Percentiles rank a stretch among this genome's conserved stretches.
These are phyloP conservation scores for Colletotrichum agaves DNA, from an alignment of 2,329 filamentous ascomycete species.

Conservation along the genomic window DNA sequence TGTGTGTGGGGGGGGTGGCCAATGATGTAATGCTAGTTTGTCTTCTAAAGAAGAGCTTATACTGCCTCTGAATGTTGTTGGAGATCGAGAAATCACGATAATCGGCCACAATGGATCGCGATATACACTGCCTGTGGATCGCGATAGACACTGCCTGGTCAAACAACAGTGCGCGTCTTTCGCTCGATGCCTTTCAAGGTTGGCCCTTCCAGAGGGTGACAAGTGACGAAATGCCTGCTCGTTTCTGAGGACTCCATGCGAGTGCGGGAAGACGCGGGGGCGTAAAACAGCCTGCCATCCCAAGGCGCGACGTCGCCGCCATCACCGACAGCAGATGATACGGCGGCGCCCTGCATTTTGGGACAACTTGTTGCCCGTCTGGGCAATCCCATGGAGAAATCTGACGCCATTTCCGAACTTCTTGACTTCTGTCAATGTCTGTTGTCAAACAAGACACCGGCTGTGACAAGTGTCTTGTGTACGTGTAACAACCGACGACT, in stretches of 20 bases:
- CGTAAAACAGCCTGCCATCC: slow-evolving; percentile 28
- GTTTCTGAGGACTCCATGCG: slow-evolving; percentile 20
- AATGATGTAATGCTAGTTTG: not conserved
- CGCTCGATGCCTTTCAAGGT: slow-evolving; percentile 3
- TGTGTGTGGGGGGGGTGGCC: too few species aligned
- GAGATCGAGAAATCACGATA: not conserved
- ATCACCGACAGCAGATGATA: slow-evolving; percentile 31
- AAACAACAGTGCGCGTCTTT: slow-evolving; percentile 5
- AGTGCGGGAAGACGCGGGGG: slow-evolving; percentile 17
- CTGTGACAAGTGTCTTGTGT: slow-evolving; percentile 19
- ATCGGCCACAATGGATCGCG: not conserved
- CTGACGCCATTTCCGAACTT: slow-evolving; percentile 25
- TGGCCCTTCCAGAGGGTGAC: slow-evolving; percentile 2
- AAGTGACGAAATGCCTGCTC: slow-evolving; percentile 9
- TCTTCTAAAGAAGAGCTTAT: not conserved
- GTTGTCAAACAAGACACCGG: slow-evolving; percentile 23
- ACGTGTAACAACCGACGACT: slow-evolving; percentile 18
- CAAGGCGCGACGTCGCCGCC: slow-evolving; percentile 21
- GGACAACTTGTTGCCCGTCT: slow-evolving; percentile 19
- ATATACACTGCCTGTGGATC: too few species aligned
- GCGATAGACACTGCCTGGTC: slow-evolving; percentile 5
- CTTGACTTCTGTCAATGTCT: slow-evolving; percentile 29
- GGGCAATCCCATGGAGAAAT: slow-evolving; percentile 19
- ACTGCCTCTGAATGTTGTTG: not conserved
- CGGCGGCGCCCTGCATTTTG: slow-evolving; percentile 6